Evolutionary conservation across 352 stramenopile genomes (phyloP).

Genomic region (Pythium aphanidermatum): DNA sequence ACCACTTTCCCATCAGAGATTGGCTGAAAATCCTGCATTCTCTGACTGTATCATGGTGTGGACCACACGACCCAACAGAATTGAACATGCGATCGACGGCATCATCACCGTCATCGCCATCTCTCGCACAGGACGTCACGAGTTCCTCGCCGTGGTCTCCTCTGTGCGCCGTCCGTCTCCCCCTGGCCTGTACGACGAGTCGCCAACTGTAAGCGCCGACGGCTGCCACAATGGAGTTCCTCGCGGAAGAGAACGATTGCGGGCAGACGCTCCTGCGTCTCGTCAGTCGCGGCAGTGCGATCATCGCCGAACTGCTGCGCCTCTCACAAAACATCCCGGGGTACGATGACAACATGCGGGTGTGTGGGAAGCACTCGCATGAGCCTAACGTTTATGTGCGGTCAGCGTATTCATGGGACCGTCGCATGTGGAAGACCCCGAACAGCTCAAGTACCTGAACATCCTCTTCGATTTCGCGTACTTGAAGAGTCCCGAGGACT

Average conservation of each 20-base stretch:
- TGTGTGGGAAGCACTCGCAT: background rate
- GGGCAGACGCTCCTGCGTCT: constrained; percentile 92
- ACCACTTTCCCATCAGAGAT: too few relatives aligned
- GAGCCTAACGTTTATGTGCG: background rate
- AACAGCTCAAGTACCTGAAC: constrained; percentile 87
- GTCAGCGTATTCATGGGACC: constrained; percentile 79
- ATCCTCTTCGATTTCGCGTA: constrained; percentile 96
- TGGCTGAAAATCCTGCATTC: too few relatives aligned
- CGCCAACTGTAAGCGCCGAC: background rate
- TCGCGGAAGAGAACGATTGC: constrained; percentile 92
- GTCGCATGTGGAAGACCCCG: constrained; percentile 82
- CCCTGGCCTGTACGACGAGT: too few relatives aligned
- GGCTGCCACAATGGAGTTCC: constrained; percentile 63
- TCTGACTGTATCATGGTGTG: too few relatives aligned
- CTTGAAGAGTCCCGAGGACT: constrained; percentile 92
- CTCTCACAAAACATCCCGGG: constrained; percentile 90
- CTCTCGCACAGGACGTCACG: too few relatives aligned
- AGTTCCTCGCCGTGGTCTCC: too few relatives aligned
- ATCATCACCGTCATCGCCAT: too few relatives aligned
- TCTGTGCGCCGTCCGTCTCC: too few relatives aligned
- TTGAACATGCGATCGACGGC: too few relatives aligned
- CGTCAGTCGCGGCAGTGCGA: constrained; percentile 86
- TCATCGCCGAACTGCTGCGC: constrained; percentile 91
- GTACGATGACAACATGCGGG: constrained; percentile 20
- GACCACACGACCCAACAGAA: too few relatives aligned